These are phyloP conservation scores for Podospora fimiseda DNA, from an alignment of 495 filamentous ascomycete species.

Conservation along the genomic window DNA sequence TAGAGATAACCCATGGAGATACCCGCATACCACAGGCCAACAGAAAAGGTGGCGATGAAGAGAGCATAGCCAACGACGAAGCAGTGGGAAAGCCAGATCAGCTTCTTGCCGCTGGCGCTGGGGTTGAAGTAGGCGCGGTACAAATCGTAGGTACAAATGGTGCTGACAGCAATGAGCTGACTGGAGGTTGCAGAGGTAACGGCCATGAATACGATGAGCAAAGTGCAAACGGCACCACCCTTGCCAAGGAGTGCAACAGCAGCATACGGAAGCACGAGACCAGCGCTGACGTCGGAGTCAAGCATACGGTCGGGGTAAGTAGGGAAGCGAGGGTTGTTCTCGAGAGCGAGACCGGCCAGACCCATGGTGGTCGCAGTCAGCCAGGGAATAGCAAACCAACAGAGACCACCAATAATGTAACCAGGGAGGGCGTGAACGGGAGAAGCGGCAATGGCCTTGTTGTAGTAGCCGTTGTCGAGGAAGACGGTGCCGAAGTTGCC, in stretches of 20 bases:
- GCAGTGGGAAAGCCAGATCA: conserved; percentile 81
- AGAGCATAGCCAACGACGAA: conserved; percentile 71
- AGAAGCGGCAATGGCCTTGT: conserved; percentile 90
- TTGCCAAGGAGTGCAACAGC: conserved; percentile 84
- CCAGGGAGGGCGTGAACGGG: conserved; percentile 87
- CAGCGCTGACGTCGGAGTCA: conserved; percentile 70
- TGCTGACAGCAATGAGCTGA: conserved; percentile 87
- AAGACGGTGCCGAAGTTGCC: conserved; percentile 77
- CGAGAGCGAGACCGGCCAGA: conserved; percentile 77
- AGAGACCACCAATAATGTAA: conserved; percentile 84
- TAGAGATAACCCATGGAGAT: conserved; percentile 61
- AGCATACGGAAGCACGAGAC: conserved; percentile 82
- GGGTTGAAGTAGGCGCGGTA: conserved; percentile 66
- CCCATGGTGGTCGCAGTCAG: conserved; percentile 90
- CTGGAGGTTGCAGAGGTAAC: conserved; percentile 87
- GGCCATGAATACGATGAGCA: conserved; percentile 92
- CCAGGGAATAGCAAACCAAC: conserved; percentile 97
- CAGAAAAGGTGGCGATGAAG: conserved; percentile 79
- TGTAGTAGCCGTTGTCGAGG: conserved; percentile 79
- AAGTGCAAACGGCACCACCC: conserved; percentile 76
- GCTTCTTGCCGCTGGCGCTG: conserved; percentile 60
- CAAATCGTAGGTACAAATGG: conserved; percentile 90
- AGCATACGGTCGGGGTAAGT: conserved; percentile 67
- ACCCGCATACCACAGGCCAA: conserved; percentile 65
- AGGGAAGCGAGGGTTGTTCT: conserved; percentile 67